Conservation (phyloP, 192 early-diverging fungal genomes). For the Coemansia erecta region DNA sequence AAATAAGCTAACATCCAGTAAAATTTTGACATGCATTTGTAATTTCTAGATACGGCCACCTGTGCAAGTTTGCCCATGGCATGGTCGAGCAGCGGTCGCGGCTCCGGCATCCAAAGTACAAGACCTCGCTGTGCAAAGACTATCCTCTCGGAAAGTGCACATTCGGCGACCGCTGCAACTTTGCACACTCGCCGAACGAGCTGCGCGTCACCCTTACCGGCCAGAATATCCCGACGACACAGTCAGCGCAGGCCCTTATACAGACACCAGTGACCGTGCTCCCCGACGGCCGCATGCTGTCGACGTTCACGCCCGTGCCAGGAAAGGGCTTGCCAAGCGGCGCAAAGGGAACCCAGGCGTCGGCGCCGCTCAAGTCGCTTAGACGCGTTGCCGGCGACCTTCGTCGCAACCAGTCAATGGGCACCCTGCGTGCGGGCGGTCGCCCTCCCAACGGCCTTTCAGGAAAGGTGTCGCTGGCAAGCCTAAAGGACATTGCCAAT, state of each 20-base stretch:
- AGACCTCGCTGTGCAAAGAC: slow-evolving; percentile 91
- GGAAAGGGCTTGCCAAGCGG: background rate
- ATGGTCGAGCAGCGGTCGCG: slow-evolving; percentile 72
- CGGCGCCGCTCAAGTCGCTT: background rate
- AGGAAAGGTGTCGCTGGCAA: background rate
- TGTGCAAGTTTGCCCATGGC: slow-evolving; percentile 96
- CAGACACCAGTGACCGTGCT: slow-evolving; percentile 39
- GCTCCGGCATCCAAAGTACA: slow-evolving; percentile 88
- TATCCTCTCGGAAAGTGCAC: slow-evolving; percentile 88
- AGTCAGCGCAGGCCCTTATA: slow-evolving; percentile 17
- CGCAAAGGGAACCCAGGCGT: background rate
- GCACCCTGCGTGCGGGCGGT: slow-evolving; percentile 24
- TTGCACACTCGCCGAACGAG: slow-evolving; percentile 70
- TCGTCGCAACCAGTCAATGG: slow-evolving; percentile 49
- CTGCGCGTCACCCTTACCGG: slow-evolving; percentile 24
- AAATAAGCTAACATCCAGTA: no score
- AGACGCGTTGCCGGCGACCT: slow-evolving; percentile 18
- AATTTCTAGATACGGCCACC: slow-evolving; percentile 72
- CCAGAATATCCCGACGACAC: background rate
- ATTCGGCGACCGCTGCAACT: slow-evolving; percentile 94
- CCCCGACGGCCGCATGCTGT: slow-evolving; percentile 36
- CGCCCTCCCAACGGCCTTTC: slow-evolving; percentile 2
- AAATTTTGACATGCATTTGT: background rate
- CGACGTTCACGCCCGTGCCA: slow-evolving; percentile 30
- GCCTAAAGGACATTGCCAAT: slow-evolving; percentile 8